Percentiles rank a stretch among this genome's conserved stretches.
These are phyloP conservation scores for Dictyostelium firmibasis DNA, from an alignment of 78 protist genomes.

Conservation along the genomic window DNA sequence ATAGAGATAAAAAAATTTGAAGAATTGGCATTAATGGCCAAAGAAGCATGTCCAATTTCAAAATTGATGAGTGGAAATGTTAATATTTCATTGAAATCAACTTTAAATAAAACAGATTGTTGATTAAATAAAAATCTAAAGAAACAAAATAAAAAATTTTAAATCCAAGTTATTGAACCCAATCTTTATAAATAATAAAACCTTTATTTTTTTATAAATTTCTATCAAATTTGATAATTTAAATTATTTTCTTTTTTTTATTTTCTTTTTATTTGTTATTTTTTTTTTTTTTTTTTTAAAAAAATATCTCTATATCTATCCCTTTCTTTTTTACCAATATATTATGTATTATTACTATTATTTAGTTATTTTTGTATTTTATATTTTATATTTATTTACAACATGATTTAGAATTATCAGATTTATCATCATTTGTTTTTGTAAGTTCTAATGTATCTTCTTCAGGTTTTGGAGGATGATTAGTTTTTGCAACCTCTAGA, in stretches of 20 bases:
- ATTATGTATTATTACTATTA: neutral
- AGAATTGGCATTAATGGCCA: neutral
- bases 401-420: neutral
- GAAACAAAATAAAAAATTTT: too few relatives aligned
- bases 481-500: conserved; percentile 66
- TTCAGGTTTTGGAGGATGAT: conserved; percentile 51
- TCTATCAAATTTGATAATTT: neutral
- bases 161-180: too few relatives aligned
- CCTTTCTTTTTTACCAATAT: too few relatives aligned
- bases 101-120: neutral
- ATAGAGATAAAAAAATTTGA: neutral
- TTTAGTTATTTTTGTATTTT: neutral
- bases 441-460: conserved; percentile 10
- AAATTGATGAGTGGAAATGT: conserved; percentile 21
- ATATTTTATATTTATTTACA: neutral
- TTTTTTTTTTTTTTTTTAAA: neutral
- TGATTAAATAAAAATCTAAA: too few relatives aligned
- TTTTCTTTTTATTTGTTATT: neutral
- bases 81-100: neutral
- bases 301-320: too few relatives aligned
- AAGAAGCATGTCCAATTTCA: conserved; percentile 57
- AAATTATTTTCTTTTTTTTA: too few relatives aligned
- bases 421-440: neutral
- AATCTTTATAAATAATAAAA: neutral
- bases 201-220: neutral